Evolutionary conservation across 805 yeast genomes (phyloP).

Genomic region (Starmerella scarabaei): DNA sequence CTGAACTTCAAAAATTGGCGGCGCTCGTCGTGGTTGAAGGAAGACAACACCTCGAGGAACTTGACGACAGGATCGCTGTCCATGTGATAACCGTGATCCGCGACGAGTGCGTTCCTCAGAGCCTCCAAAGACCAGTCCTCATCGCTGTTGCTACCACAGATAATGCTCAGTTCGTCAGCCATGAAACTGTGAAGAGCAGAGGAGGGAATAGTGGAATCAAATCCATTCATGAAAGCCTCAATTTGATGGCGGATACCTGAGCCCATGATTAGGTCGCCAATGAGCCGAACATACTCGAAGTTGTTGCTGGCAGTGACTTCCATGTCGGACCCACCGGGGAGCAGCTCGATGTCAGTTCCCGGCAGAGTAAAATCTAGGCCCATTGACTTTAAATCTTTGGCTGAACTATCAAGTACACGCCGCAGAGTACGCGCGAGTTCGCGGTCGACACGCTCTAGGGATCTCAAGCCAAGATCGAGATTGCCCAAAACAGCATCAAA

Average conservation of each 20-base stretch:
- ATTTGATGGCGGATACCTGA: constrained; percentile 55
- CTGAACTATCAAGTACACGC: constrained; percentile 23
- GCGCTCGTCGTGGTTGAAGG: constrained; percentile 42
- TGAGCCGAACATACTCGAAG: constrained; percentile 41
- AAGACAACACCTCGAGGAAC: constrained; percentile 48
- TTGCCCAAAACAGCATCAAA: constrained; percentile 41
- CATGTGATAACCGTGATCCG: constrained; percentile 79
- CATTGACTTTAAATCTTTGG: constrained; percentile 39
- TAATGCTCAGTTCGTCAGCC: constrained; percentile 53
- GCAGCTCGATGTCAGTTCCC: constrained; percentile 51
- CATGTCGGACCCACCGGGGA: constrained; percentile 41
- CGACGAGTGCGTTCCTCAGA: constrained; percentile 47
- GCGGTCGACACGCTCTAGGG: constrained; percentile 15
- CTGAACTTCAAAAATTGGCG: constrained; percentile 71
- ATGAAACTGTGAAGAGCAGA: constrained; percentile 57
- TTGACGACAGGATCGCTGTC: constrained; percentile 52
- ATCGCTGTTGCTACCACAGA: constrained; percentile 43
- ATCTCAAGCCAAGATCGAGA: constrained; percentile 5
- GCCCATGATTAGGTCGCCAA: constrained; percentile 47
- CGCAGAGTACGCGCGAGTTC: constrained; percentile 15
- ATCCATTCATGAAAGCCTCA: constrained; percentile 61
- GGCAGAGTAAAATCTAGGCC: constrained; percentile 61
- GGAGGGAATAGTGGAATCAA: constrained; percentile 70
- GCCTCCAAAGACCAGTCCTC: constrained; percentile 70
- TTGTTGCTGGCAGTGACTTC: constrained; percentile 43